Base-by-base conservation (phyloP, 1,284 basidiomycete species). In the Ceraceosorus bombacis region DNA sequence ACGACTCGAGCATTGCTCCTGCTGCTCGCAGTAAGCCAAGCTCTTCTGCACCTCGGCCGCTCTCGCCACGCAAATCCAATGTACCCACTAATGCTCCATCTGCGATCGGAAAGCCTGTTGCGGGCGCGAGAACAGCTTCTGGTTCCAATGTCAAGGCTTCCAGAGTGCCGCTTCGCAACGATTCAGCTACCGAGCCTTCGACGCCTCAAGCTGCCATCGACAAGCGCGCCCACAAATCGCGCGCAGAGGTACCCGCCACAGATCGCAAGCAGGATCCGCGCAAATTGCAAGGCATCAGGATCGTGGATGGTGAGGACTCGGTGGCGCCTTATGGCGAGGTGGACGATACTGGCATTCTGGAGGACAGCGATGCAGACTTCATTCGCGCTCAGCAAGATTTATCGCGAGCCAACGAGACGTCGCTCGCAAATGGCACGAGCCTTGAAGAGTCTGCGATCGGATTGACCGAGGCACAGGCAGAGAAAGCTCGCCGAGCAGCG, bases 401-500 rank as follows among this genome's bases (percentile, higher is more conserved):
- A 10, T 17, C 36, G 40, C 41, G 39, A 7, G 10, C 38, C n/a
- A n/a, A 13, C 40, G n/a, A 46, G 40, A 37, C 37, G 12, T 27
- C 36, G 9, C 38, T 36, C 4, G 40, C 9, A 27, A 43, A 36
- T 41, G 15, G 53, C 53, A 3, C 27, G 27, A 27, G 27, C 27
- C 27, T 27, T 27, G 15, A n/a, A 40, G 40, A 8, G 53, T 36
- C 17, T 17, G 37, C 39, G 7, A 27, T 12, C 10, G 17, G 49
- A 27, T n/a, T 50, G 17, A 27, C 27, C 3, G 27, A 27, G 27
- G 27, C 27, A 27, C 49, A 27, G 15, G 10, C 49, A 9, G 46
- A 46, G 43, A 46, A 46, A 15, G 10, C 70, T 2, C 66, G 72
- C 1, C 66, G 65, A 0, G 71, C 70, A 6, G 71, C 70, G 0